Evolutionary conservation across 1,284 basidiomycete species (phyloP).

Genomic region (Fomitopsis pinicola): DNA sequence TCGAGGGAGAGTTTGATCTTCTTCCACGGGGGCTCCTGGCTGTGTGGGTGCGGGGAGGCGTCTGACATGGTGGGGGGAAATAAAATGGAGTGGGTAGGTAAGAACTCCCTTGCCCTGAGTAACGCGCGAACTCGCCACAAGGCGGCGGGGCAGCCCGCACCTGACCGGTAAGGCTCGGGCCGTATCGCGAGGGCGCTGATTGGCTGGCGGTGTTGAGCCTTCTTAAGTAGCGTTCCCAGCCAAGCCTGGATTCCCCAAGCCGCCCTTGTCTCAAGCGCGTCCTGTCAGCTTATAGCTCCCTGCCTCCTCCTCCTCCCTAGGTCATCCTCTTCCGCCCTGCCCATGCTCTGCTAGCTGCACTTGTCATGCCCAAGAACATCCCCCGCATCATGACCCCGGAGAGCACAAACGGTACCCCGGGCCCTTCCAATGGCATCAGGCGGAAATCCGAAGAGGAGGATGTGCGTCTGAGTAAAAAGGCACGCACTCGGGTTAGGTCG

Average conservation of each 20-base stretch:
- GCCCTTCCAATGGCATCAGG: slow-evolving; percentile 27
- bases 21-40: slow-evolving; percentile 47
- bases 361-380: slow-evolving; percentile 23
- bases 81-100: neutral
- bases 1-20: slow-evolving; percentile 65
- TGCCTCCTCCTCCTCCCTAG: neutral
- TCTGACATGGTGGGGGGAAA: neutral
- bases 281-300: neutral
- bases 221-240: slow-evolving; percentile 3
- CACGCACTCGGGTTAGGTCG: slow-evolving; percentile 72
- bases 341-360: neutral
- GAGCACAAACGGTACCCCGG: slow-evolving; percentile 8
- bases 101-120: neutral
- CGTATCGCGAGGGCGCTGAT: neutral
- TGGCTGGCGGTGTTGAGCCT: slow-evolving; percentile 14
- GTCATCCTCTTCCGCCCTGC: neutral
- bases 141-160: neutral
- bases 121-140: neutral
- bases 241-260: neutral
- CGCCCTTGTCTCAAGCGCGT: neutral
- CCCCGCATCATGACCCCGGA: slow-evolving; percentile 14
- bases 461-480: slow-evolving; percentile 53
- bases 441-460: slow-evolving; percentile 66
- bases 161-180: slow-evolving; percentile 3
- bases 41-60: slow-evolving; percentile 10